Conservation (phyloP, 768 basidiomycete genomes). For the Tephrocybe sp. region DNA sequence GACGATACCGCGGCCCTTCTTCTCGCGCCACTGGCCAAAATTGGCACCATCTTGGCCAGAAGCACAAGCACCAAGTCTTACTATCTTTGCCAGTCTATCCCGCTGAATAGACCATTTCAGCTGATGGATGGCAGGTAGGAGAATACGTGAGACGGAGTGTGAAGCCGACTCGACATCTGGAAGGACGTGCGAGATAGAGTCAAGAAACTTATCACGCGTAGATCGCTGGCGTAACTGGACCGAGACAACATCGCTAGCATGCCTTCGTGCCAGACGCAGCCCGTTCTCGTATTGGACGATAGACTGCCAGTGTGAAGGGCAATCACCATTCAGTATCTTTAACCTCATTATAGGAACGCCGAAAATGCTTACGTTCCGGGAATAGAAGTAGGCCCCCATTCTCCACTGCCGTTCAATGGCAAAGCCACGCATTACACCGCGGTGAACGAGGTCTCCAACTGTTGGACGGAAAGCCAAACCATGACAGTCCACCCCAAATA, state of each 20-base stretch:
- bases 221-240: conserved; percentile 51
- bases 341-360: background rate
- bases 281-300: conserved; percentile 65
- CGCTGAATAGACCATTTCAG: conserved; percentile 71
- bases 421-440: conserved; percentile 68
- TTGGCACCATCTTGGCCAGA: conserved; percentile 27
- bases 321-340: conserved; percentile 5
- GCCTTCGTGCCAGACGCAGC: conserved; percentile 49
- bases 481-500: conserved; percentile 56
- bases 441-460: conserved; percentile 61
- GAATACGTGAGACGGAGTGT: conserved; percentile 50
- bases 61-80: conserved; percentile 42
- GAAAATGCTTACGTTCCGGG: conserved; percentile 45
- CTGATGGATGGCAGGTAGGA: conserved; percentile 61
- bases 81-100: conserved; percentile 56
- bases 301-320: conserved; percentile 49
- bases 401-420: conserved; percentile 67
- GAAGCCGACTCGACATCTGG: conserved; percentile 66
- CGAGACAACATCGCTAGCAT: conserved; percentile 51
- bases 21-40: conserved; percentile 57
- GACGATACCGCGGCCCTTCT: conserved; percentile 45
- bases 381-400: conserved; percentile 63
- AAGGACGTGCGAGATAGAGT: conserved; percentile 49
- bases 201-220: conserved; percentile 33
- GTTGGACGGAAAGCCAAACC: conserved; percentile 63